phyloP scores from a whole-genome alignment of 2,329 filamentous ascomycete species.

The Paecilomyces variotii region DNA sequence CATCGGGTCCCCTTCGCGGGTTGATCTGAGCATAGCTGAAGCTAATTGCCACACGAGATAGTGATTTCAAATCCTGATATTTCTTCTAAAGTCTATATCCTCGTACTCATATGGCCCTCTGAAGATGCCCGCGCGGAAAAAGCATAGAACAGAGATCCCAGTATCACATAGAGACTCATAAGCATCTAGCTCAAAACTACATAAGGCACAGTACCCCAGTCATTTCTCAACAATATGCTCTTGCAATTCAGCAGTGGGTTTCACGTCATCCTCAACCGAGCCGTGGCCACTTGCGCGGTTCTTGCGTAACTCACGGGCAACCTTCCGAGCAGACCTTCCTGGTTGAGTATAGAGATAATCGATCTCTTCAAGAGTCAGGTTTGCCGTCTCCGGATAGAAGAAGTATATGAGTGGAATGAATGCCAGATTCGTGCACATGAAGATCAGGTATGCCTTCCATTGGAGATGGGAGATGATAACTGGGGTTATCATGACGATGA shows the following conservation, averaged over 20 bases:
- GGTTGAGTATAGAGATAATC: constrained; percentile 25
- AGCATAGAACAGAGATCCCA: not conserved
- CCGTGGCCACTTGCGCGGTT: not conserved
- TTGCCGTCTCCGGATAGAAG: constrained; percentile 38
- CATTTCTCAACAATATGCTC: not conserved
- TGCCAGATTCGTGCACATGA: constrained; percentile 26
- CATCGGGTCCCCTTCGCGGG: not conserved
- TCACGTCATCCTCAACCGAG: not conserved
- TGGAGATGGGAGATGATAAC: constrained; percentile 22
- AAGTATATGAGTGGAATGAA: constrained; percentile 41
- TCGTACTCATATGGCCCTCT: not conserved
- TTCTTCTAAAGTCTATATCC: not conserved
- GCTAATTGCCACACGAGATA: not conserved
- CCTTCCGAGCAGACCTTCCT: not conserved
- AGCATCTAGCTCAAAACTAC: not conserved
- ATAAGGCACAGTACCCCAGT: not conserved
- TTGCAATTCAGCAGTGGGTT: not conserved
- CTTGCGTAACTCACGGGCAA: not conserved
- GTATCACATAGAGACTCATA: not conserved
- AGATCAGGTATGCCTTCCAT: constrained; percentile 30
- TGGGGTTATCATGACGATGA: constrained; percentile 32
- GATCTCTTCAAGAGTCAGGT: constrained; percentile 37
- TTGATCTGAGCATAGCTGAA: not conserved
- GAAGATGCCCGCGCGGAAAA: not conserved
- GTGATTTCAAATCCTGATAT: not conserved